Percentiles rank a stretch among this genome's conserved stretches.
phyloP scores from a whole-genome alignment of 2,329 filamentous ascomycete genomes.

The Ceratocystis colombiana region DNA sequence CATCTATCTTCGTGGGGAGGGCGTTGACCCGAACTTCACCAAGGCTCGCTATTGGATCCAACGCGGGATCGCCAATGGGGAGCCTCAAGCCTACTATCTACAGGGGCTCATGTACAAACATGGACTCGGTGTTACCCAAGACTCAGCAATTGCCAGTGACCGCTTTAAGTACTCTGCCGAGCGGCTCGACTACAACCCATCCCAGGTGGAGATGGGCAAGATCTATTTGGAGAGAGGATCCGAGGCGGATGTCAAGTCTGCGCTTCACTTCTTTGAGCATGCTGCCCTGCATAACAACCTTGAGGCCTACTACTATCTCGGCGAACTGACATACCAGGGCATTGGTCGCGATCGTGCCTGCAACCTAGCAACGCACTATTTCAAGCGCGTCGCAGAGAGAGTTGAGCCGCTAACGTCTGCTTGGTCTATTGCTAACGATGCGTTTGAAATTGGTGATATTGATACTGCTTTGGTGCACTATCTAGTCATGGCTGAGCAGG shows the following conservation, averaged over 20 bases:
- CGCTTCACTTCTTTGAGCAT: conserved; percentile 78
- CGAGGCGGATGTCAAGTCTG: conserved; percentile 58
- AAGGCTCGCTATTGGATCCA: conserved; percentile 75
- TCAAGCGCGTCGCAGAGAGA: conserved; percentile 67
- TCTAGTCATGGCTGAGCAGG: conserved; percentile 83
- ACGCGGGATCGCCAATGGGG: conserved; percentile 62
- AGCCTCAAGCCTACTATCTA: conserved; percentile 75
- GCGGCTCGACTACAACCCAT: conserved; percentile 60
- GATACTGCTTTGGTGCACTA: conserved; percentile 73
- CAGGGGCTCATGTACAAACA: conserved; percentile 75
- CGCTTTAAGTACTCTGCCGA: conserved; percentile 71
- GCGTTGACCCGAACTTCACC: conserved; percentile 65
- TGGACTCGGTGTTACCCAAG: conserved; percentile 60
- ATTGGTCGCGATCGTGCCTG: conserved; percentile 73
- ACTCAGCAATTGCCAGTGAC: conserved; percentile 61
- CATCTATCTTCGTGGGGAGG: conserved; percentile 84
- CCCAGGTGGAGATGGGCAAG: conserved; percentile 72
- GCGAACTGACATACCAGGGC: conserved; percentile 72
- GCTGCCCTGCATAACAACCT: conserved; percentile 74
- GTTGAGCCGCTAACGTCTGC: conserved; percentile 65
- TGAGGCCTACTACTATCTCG: conserved; percentile 85
- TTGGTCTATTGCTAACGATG: conserved; percentile 72
- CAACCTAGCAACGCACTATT: conserved; percentile 65
- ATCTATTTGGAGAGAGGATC: conserved; percentile 77
- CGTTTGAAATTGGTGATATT: conserved; percentile 66